Base-by-base conservation (phyloP, 371 early-diverging fungal species). In the Chytridiales sp. region DNA sequence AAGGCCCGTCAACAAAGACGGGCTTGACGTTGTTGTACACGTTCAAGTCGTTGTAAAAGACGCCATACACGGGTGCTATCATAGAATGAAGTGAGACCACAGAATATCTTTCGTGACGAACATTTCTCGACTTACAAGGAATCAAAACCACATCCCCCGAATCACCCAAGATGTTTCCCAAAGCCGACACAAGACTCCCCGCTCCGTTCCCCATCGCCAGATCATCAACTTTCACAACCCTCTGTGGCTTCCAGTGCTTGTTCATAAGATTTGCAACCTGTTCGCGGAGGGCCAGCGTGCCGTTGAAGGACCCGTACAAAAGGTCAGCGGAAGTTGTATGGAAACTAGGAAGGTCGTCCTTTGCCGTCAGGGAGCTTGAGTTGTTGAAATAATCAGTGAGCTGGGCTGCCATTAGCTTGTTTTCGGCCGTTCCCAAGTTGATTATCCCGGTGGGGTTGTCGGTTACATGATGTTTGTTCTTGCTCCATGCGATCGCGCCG, bases 381-480 rank as follows among this genome's bases (percentile, higher is more conserved):
- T 9, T 9, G 8, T 77, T 68, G 0, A 68, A 56, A 26, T n/a
- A n/a, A n/a, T n/a, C n/a, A n/a, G n/a, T n/a, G n/a, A n/a, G n/a
- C n/a, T n/a, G n/a, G n/a, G n/a, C n/a, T n/a, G 58, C 61, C 72
- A 86, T 79, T 30, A 87, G 81, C 36, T 74, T 66, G 63, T 89
- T 91, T 52, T 85, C 86, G 22, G 91, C 91, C 3, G 86, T 69
- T 17, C 90, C 89, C 1, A 88, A 73, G 53, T 88, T 89, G 57
- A 89, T 69, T 53, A 85, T 78, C 4, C 89, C 91, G 8, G 48
- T 36, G 8, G 81, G 81, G 52, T 87, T 87, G 21, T 60, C 27
- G 2, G 56, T 53, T 26, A 64, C 54, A 54, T 77, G 61, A 60
- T 79, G 86, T 13, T 79, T 73, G 73, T 86, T 74, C 21, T 24